Percentiles rank a stretch among this genome's conserved stretches.
Evolutionary conservation across 2,329 filamentous ascomycete genomes (phyloP).

Genomic region (Nemania serpens): DNA sequence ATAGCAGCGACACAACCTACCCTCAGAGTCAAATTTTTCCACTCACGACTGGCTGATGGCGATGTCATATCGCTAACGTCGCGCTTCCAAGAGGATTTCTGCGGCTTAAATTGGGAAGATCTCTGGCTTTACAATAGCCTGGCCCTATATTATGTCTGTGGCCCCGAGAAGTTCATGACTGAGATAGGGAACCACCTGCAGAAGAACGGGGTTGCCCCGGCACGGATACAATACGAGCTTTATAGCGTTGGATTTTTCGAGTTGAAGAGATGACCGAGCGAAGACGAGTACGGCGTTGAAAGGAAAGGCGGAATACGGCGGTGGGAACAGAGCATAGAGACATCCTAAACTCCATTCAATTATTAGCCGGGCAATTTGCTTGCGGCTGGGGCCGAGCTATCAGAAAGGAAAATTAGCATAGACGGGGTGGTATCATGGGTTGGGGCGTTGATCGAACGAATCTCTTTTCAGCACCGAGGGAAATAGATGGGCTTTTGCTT

Average conservation of each 20-base stretch:
- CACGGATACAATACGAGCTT: conserved; percentile 35
- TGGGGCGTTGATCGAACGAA: not conserved
- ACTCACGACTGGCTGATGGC: conserved; percentile 52
- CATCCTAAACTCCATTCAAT: conserved; percentile 19
- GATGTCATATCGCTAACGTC: conserved; percentile 53
- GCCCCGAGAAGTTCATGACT: conserved; percentile 59
- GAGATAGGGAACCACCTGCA: conserved; percentile 46
- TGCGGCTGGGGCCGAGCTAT: not conserved
- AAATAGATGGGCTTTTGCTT: not conserved
- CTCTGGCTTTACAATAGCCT: conserved; percentile 51
- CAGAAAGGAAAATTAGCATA: conserved; percentile 13
- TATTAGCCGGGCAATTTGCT: not conserved
- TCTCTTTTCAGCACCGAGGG: not conserved
- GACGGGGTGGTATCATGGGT: conserved; percentile 10
- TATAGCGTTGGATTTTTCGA: conserved; percentile 38
- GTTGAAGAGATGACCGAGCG: conserved; percentile 24
- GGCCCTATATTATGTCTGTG: conserved; percentile 60
- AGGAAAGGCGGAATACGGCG: not conserved
- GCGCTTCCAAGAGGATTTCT: conserved; percentile 53
- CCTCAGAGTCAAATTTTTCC: conserved; percentile 54
- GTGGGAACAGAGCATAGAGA: conserved; percentile 9
- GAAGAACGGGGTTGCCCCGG: conserved; percentile 28
- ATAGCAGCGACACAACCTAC: conserved; percentile 46
- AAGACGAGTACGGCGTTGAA: conserved; percentile 20
- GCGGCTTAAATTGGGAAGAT: conserved; percentile 49